Evolutionary conservation across 1,139 yeast genomes (phyloP).

Genomic region (Candida mesenterica): DNA sequence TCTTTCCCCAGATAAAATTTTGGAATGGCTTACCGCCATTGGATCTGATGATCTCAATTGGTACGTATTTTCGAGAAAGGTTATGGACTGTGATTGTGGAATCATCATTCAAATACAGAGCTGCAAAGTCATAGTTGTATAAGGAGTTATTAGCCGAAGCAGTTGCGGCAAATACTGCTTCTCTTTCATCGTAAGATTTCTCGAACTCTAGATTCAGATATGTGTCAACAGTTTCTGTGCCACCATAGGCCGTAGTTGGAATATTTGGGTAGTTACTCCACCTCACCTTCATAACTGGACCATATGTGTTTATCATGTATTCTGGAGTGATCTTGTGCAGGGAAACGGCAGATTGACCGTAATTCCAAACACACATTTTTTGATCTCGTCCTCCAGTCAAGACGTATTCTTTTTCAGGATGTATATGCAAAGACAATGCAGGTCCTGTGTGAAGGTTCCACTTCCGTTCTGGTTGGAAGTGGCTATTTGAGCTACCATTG

Average conservation of each 20-base stretch:
- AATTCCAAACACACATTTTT: slow-evolving; percentile 77
- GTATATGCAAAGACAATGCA: slow-evolving; percentile 85
- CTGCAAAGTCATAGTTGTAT: slow-evolving; percentile 65
- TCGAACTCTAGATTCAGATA: not conserved
- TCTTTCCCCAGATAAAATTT: slow-evolving; percentile 45
- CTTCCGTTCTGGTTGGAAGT: slow-evolving; percentile 58
- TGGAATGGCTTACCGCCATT: slow-evolving; percentile 46
- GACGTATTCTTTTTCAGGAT: slow-evolving; percentile 76
- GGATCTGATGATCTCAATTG: slow-evolving; percentile 63
- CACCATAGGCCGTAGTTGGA: slow-evolving; percentile 5
- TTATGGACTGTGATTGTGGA: slow-evolving; percentile 73
- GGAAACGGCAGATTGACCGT: slow-evolving; percentile 32
- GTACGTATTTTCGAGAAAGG: slow-evolving; percentile 70
- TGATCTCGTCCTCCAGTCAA: slow-evolving; percentile 94
- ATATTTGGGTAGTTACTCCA: slow-evolving; percentile 49
- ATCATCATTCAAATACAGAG: slow-evolving; percentile 76
- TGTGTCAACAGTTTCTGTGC: slow-evolving; percentile 1
- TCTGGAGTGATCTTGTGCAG: slow-evolving; percentile 57
- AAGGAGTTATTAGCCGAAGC: slow-evolving; percentile 18
- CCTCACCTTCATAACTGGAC: slow-evolving; percentile 69
- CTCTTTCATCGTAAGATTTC: slow-evolving; percentile 28
- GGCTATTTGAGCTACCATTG: slow-evolving; percentile 12
- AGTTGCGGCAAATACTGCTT: slow-evolving; percentile 19
- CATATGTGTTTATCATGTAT: slow-evolving; percentile 69
- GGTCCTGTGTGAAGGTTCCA: slow-evolving; percentile 92